phyloP scores from a whole-genome alignment of 2,329 filamentous ascomycete species.

The Phyllosticta paracitricarpa region DNA sequence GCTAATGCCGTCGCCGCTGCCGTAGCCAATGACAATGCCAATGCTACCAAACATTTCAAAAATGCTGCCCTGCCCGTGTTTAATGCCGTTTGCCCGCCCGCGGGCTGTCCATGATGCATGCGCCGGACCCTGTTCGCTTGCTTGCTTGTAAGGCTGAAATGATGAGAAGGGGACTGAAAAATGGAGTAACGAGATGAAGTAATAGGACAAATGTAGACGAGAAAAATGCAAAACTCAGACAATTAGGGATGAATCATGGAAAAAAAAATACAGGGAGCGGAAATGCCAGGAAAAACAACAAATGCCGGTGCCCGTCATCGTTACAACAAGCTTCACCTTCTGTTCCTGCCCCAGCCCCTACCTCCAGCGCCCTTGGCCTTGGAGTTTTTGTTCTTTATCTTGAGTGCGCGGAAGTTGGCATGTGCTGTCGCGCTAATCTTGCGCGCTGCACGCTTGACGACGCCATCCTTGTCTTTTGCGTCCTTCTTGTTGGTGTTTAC shows the following conservation, averaged over 20 bases:
- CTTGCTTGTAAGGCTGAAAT: neutral
- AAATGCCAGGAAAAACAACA: neutral
- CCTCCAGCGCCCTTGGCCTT: constrained; percentile 2
- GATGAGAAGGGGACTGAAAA: neutral
- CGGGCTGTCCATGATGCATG: neutral
- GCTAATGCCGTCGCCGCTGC: too few relatives aligned
- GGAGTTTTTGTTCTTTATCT: constrained; percentile 38
- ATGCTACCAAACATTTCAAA: too few relatives aligned
- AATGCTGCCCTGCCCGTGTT: too few relatives aligned
- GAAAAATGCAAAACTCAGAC: neutral
- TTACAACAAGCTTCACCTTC: neutral
- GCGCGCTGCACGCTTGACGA: constrained; percentile 28
- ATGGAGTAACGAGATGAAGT: neutral
- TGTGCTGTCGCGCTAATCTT: constrained; percentile 39
- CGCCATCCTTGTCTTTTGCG: constrained; percentile 18
- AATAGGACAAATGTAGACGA: neutral
- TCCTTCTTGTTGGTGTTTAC: constrained; percentile 16
- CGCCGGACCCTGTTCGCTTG: too few relatives aligned
- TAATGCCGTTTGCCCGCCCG: neutral
- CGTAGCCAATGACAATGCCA: too few relatives aligned
- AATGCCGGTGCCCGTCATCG: neutral
- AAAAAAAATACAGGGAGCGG: neutral
- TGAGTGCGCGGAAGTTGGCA: constrained; percentile 39
- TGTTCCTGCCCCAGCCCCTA: constrained; percentile 2
- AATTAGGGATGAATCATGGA: neutral